Base-by-base conservation (phyloP, 2,329 filamentous ascomycete species). In the Apiospora pterosperma region DNA sequence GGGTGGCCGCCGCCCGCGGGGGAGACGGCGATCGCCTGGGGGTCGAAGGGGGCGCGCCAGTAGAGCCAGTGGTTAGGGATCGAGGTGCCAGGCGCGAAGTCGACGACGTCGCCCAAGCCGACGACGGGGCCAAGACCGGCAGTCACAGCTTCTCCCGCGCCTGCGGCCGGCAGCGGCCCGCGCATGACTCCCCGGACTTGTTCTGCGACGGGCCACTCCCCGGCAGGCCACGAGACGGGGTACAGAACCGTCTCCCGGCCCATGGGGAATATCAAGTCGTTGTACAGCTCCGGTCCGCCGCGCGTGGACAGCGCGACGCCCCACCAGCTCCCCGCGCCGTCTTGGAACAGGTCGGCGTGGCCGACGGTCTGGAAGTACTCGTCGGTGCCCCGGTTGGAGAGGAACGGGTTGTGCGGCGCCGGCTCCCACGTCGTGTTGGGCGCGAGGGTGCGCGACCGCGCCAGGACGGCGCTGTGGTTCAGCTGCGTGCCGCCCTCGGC, bases 191-290 rank as follows among this genome's bases (percentile, higher is more conserved):
- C 82, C 1, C 71, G 69, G 11, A 84, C 76, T 1, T 74, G 76
- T 19, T 71, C 44, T 64, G 80, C 67, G 64, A 79, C 25, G 0
- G 84, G 84, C 80, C 82, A 86, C 4, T 80, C 76, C 0, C 76
- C 79, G 3, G 76, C 72, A 0, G 76, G 63, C 85, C 82, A 87
- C 0, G 74, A 80, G 1, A 79, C 82, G 70, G 39, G 60, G 10
- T 42, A 62, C 19, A 48, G 25, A 0, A 84, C 79, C 0, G 80
- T 81, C 69, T 87, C 84, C 10, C 84, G 75, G 1, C 84, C 84
- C 83, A 85, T 84, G 0, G 82, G 81, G 67, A 80, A 84, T 23
- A 73, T 73, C n/a, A 42, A 12, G 44, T 52, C 44, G 25, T 52
- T 52, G 36, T 69, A 66, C 68, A 75, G 82, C 41, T 72, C 72